Base-by-base conservation (phyloP, 139 green algal species). In the Coelastrella sp. region DNA sequence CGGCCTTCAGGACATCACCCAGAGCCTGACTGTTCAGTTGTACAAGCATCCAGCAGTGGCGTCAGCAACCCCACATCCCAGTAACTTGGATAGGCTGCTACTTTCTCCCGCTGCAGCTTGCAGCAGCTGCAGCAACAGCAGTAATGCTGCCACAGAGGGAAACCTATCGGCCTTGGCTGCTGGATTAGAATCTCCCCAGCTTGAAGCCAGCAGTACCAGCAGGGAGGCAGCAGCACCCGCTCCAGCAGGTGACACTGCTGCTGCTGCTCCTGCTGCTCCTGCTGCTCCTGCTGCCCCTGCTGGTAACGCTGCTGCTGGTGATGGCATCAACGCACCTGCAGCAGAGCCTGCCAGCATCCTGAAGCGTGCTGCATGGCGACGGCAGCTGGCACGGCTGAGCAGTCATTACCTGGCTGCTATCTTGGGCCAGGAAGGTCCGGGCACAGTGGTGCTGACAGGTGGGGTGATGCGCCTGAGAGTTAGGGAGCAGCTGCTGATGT, bases 371-470 rank as follows among this genome's bases (percentile, higher is more conserved):
- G 82, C 57, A 56, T 87, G 82, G 82, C 25, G 63, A 6, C 65
- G 63, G 4, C 22, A 58, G 12, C 27, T 87, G 14, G 27, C 82
- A 7, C 63, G 82, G 60, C 20, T 73, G 25, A 66, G 82, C 82
- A 87, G 82, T 49, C 82, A 87, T 25, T 87, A 87, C 24, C 17
- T 87, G 27, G 7, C 65, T 9, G 25, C 82, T 6, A 57, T 87
- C 19, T 24, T 87, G 65, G 82, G 82, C 82, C 66, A 20, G 11
- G 82, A 87, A 17, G 82, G 82, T 9, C 65, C 27, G 10, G 82
- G 82, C 25, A 79, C 65, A 6, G 82, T 87, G 15, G 14, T 87
- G 63, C 65, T 87, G 8, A 78, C 63, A 79, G 82, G 82, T 79
- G n/a, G 24, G 59, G 25, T 49, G 73, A 15, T 60, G 6, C 73